Evolutionary conservation across 2,329 filamentous ascomycete species (phyloP), one percentile per base, ranked within the genome.

Genomic region (Fusarium nygamai): DNA sequence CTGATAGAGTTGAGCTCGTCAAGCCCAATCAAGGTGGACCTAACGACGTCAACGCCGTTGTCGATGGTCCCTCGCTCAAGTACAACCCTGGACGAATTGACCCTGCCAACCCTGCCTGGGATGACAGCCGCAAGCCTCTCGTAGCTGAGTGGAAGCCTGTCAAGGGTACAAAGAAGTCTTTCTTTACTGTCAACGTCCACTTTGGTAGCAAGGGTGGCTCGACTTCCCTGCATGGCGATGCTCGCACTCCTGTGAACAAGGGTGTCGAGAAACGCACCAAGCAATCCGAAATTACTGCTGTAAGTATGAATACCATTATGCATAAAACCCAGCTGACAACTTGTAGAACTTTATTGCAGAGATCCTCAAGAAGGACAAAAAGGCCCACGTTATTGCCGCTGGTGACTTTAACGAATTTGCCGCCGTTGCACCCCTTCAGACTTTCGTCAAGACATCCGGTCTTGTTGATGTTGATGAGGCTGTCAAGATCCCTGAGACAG

Each of bases 331-430:
- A 33, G 13, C 61, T 51, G 24, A 56, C 46, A 31, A 19, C 16
- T 16, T 41, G 27, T 86, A 86, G 72, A 75, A 83, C 20, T 93
- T 92, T 76, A 85, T 92, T 61, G 81, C 85, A 4, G 64, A 88
- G 64, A 90, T 94, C 73, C 86, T 93, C 27, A 80, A 83, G 13
- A 77, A 86, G 46, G 88, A 93, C 80, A 79, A 84, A 17, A 81
- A 86, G 22, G 91, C 92, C 0, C 84, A 84, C 31, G 80, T 94
- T 73, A 86, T 94, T 67, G 83, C 86, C 6, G 88, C 89, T 0
- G 92, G 92, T 33, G 92, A 94, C 82, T 94, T 92, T 80, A 94
- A 94, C 84, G 92, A 94, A 80, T 94, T 92, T 79, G 80, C 87
- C 10, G 91, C 91, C 70, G 91, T 90, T 16, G 77, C 86, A 79